Percentiles rank a stretch among this genome's conserved stretches.
phyloP scores from a whole-genome alignment of 257 asterid genomes.

The Nemophila menziesii region DNA sequence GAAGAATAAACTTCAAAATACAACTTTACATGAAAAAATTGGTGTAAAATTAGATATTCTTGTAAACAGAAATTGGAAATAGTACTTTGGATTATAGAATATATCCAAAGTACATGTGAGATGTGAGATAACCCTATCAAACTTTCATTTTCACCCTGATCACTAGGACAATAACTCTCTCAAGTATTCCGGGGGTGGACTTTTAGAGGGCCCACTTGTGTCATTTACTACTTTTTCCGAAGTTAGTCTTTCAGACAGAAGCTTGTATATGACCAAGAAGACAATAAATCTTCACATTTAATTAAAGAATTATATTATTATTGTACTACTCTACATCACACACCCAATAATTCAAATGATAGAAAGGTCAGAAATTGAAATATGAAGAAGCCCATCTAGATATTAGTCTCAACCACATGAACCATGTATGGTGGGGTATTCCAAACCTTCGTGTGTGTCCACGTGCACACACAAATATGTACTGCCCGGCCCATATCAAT shows the following conservation, averaged over 20 bases:
- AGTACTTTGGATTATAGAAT: no score
- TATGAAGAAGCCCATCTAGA: conserved; percentile 12
- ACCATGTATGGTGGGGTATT: conserved; percentile 19
- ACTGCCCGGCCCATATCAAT: conserved; percentile 11
- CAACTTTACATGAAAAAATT: no score
- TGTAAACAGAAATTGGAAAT: no score
- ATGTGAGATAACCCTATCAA: no score
- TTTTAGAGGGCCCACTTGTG: conserved; percentile 2
- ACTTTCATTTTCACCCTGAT: conserved; percentile 17
- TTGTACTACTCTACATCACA: not conserved
- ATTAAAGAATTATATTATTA: not conserved
- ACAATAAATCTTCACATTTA: conserved; percentile 8
- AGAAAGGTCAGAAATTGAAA: conserved; percentile 9
- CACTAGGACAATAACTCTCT: conserved; percentile 1
- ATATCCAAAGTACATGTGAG: no score
- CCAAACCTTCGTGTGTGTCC: conserved; percentile 23
- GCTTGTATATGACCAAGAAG: not conserved
- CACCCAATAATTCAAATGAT: conserved; percentile 12
- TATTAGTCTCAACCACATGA: conserved; percentile 16
- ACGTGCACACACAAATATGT: conserved; percentile 25
- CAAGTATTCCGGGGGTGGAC: conserved; percentile 6
- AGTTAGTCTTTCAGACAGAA: not conserved
- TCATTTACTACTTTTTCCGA: not conserved
- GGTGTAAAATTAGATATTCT: no score
- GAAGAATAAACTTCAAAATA: no score